Evolutionary conservation across 345 rosid genomes (phyloP).

Genomic region (Corchorus capsularis): DNA sequence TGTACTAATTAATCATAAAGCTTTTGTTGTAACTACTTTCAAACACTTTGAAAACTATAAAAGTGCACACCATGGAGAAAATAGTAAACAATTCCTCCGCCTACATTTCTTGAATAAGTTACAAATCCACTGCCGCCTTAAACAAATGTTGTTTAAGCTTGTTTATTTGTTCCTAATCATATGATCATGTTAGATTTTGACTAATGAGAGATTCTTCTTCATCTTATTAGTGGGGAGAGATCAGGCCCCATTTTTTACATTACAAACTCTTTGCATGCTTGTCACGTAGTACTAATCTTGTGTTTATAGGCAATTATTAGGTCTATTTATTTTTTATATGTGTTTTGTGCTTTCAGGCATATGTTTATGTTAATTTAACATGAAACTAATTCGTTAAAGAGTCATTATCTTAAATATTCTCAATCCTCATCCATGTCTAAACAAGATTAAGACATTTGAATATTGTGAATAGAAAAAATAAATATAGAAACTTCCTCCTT

Average conservation of each 20-base stretch:
- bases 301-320: constrained; percentile 21
- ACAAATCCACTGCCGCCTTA: constrained; percentile 34
- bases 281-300: constrained; percentile 34
- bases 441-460: too few relatives aligned
- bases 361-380: neutral
- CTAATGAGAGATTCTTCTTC: constrained; percentile 13
- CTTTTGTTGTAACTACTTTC: constrained; percentile 7
- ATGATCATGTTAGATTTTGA: constrained; percentile 39
- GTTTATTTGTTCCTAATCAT: constrained; percentile 32
- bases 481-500: too few relatives aligned
- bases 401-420: neutral
- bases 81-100: constrained; percentile 1
- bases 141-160: constrained; percentile 8
- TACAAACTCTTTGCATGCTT: constrained; percentile 31
- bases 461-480: too few relatives aligned
- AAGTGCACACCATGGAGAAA: neutral
- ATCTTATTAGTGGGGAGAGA: neutral
- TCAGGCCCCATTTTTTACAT: neutral
- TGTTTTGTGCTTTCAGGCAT: neutral
- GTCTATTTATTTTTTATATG: neutral
- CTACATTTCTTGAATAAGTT: constrained; percentile 31
- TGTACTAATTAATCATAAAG: neutral
- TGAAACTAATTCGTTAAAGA: neutral
- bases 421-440: too few relatives aligned
- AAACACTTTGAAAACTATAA: neutral